Conservation (phyloP, 495 filamentous ascomycete species). For the Neurospora cerealis region DNA sequence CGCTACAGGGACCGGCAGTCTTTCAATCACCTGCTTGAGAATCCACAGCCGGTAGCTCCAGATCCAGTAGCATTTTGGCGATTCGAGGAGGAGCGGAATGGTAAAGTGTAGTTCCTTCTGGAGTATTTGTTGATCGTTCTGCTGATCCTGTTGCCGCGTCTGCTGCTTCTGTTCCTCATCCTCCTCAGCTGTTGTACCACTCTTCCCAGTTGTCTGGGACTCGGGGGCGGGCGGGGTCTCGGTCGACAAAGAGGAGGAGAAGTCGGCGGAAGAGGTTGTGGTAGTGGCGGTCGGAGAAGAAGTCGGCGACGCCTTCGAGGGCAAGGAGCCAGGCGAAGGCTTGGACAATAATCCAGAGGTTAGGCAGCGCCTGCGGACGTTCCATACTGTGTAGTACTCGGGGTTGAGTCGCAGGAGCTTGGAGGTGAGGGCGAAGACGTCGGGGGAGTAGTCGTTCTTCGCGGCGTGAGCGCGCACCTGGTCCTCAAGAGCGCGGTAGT, state of each 20-base stretch:
- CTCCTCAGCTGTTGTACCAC: slow-evolving; percentile 44
- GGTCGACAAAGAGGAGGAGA: slow-evolving; percentile 36
- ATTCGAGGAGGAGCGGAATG: slow-evolving; percentile 70
- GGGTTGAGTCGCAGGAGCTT: slow-evolving; percentile 79
- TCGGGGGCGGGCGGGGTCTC: slow-evolving; percentile 35
- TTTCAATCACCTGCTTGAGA: slow-evolving; percentile 55
- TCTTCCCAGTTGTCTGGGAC: slow-evolving; percentile 44
- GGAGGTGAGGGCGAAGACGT: slow-evolving; percentile 65
- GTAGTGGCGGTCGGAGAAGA: slow-evolving; percentile 41
- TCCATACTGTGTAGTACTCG: slow-evolving; percentile 98
- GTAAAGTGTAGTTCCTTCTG: slow-evolving; percentile 64
- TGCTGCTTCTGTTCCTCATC: not conserved
- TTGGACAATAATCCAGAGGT: slow-evolving; percentile 44
- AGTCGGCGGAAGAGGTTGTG: slow-evolving; percentile 40
- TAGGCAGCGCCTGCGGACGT: slow-evolving; percentile 69
- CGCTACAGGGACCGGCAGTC: slow-evolving; percentile 45
- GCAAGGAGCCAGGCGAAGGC: slow-evolving; percentile 40
- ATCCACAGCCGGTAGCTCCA: slow-evolving; percentile 97
- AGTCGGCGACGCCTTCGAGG: slow-evolving; percentile 47
- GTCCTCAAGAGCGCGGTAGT: slow-evolving; percentile 64
- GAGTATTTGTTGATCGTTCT: slow-evolving; percentile 30
- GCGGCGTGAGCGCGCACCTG: slow-evolving; percentile 51
- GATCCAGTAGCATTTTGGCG: slow-evolving; percentile 98
- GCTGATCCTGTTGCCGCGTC: not conserved
- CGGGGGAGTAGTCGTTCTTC: slow-evolving; percentile 49